Evolutionary conservation across 2,329 filamentous ascomycete species (phyloP).

Genomic region (Rasamsonia emersonii): DNA sequence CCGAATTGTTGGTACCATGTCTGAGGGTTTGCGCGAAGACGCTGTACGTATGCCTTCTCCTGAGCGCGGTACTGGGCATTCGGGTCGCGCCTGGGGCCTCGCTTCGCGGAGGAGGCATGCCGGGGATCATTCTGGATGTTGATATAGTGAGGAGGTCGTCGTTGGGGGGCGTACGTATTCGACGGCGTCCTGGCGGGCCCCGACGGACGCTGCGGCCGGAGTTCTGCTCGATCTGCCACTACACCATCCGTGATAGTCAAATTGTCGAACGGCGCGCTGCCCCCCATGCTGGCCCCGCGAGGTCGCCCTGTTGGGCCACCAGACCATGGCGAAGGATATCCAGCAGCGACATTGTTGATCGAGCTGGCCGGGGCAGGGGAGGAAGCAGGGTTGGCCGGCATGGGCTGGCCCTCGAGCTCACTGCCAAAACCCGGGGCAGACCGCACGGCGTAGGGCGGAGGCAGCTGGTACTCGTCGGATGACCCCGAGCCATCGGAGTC

Average conservation of each 20-base stretch:
- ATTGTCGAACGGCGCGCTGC: conserved; percentile 35
- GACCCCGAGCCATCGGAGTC: conserved; percentile 36
- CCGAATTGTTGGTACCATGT: conserved; percentile 57
- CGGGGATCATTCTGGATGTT: conserved; percentile 41
- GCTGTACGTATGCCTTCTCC: conserved; percentile 90
- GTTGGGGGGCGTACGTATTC: conserved; percentile 64
- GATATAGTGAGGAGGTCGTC: conserved; percentile 45
- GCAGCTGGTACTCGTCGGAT: conserved; percentile 30
- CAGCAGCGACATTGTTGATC: conserved; percentile 14
- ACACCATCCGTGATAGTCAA: conserved; percentile 19
- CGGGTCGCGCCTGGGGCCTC: conserved; percentile 51
- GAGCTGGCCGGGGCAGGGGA: conserved; percentile 20
- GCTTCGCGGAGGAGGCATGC: conserved; percentile 49
- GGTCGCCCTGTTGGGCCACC: conserved; percentile 28
- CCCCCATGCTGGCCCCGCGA: conserved; percentile 35
- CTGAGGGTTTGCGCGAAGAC: conserved; percentile 70
- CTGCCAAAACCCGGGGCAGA: conserved; percentile 22
- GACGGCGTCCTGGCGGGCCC: conserved; percentile 66
- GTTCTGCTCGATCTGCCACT: conserved; percentile 26
- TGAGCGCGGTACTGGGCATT: conserved; percentile 71
- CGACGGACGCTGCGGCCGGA: conserved; percentile 59
- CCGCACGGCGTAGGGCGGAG: conserved; percentile 25
- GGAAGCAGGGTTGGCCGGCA: conserved; percentile 23
- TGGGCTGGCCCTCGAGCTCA: conserved; percentile 24
- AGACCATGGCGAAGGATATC: conserved; percentile 25